These are phyloP conservation scores for Pestalotiopsis fici DNA, from an alignment of 2,329 filamentous ascomycete genomes.

Conservation along the genomic window DNA sequence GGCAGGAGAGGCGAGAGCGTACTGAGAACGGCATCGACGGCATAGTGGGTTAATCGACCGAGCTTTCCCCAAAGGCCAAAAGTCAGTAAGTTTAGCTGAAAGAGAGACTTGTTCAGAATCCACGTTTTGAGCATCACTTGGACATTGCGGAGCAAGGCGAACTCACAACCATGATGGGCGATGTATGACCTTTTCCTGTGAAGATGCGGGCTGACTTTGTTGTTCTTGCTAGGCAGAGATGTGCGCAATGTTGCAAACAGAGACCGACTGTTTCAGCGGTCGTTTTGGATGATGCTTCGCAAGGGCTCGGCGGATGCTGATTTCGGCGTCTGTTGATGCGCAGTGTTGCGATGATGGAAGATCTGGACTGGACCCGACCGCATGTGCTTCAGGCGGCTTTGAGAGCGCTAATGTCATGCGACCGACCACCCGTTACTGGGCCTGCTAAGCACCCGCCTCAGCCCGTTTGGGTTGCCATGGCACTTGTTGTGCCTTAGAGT, in stretches of 20 bases:
- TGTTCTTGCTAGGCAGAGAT: neutral
- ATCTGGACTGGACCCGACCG: neutral
- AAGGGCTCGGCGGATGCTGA: neutral
- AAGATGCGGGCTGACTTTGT: neutral
- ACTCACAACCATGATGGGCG: conserved; percentile 13
- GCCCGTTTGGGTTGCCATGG: neutral
- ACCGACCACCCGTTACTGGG: neutral
- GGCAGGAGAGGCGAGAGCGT: conserved; percentile 37
- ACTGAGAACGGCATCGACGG: conserved; percentile 93
- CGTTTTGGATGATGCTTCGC: neutral
- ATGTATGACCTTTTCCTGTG: neutral
- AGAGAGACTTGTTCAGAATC: conserved; percentile 42
- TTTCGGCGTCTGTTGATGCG: neutral
- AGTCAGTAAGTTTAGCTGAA: conserved; percentile 69
- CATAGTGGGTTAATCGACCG: conserved; percentile 90
- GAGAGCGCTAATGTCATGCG: neutral
- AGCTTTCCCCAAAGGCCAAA: conserved; percentile 76
- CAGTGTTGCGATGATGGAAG: neutral
- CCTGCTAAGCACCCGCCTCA: neutral
- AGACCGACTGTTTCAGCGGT: neutral
- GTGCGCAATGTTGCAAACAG: neutral
- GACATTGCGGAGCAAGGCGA: neutral
- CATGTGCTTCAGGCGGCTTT: neutral
- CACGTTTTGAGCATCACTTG: conserved; percentile 5
- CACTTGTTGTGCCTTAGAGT: conserved; percentile 1